Conservation (phyloP, 306 rosid genomes). For the Aeschynomene evenia region DNA sequence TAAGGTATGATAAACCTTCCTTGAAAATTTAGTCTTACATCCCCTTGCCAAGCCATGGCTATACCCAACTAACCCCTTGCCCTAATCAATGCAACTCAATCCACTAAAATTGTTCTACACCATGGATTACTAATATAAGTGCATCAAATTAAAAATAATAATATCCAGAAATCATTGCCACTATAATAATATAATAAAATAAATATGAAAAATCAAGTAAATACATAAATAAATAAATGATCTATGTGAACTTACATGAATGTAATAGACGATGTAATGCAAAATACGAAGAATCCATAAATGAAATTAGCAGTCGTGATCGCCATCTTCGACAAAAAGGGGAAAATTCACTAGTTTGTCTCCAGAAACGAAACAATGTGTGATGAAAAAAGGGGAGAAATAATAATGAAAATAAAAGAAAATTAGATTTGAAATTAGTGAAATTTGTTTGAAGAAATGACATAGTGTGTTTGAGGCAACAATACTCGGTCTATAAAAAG, state of each 20-base stretch:
- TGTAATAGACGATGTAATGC: constrained; percentile 44
- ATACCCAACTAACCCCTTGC: no score
- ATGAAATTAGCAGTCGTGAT: constrained; percentile 57
- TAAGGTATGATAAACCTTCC: no score
- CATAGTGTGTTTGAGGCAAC: background rate
- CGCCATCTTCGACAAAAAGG: constrained; percentile 45
- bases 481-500: background rate
- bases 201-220: background rate
- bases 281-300: constrained; percentile 48
- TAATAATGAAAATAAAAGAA: background rate
- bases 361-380: constrained; percentile 14
- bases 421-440: background rate
- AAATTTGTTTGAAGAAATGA: background rate
- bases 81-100: no score
- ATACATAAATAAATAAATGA: no score
- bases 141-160: constrained; percentile 3
- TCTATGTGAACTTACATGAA: constrained; percentile 58
- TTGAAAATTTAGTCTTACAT: no score
- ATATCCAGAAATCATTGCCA: background rate
- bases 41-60: no score
- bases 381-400: background rate
- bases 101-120: background rate
- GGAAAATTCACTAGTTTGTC: background rate
- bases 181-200: constrained; percentile 1
- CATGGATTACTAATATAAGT: background rate